Evolutionary conservation across 2,329 filamentous ascomycete genomes (phyloP).

Genomic region (Exophiala sp.): DNA sequence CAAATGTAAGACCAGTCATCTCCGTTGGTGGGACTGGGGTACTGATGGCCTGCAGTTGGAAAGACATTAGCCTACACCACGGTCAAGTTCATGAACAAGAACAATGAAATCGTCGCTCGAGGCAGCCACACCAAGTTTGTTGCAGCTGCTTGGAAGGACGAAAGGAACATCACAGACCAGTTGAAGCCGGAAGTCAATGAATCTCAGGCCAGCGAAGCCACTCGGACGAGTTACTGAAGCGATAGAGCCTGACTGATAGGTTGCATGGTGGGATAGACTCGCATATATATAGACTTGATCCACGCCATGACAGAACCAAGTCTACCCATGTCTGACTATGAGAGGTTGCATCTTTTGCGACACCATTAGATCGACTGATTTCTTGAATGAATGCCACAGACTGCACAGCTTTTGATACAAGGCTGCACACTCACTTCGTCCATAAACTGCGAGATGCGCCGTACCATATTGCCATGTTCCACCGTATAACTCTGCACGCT

Average conservation of each 20-base stretch:
- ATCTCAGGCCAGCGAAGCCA: constrained; percentile 19
- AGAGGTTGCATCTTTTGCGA: too few relatives aligned
- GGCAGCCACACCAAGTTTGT: constrained; percentile 64
- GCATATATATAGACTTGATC: too few relatives aligned
- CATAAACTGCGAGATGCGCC: neutral
- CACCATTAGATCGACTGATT: too few relatives aligned
- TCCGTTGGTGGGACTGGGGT: neutral
- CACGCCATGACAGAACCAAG: too few relatives aligned
- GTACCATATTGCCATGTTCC: neutral
- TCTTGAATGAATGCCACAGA: too few relatives aligned
- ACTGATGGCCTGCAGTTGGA: constrained; percentile 45
- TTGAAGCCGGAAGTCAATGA: constrained; percentile 39
- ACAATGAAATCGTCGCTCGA: constrained; percentile 56
- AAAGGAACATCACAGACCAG: constrained; percentile 56
- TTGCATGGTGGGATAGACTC: too few relatives aligned
- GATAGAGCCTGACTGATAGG: neutral
- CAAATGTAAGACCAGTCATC: constrained; percentile 51
- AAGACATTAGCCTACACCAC: constrained; percentile 61
- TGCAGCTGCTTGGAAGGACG: constrained; percentile 56
- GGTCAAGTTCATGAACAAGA: constrained; percentile 55
- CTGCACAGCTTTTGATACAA: too few relatives aligned
- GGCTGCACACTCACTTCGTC: neutral
- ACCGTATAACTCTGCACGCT: neutral
- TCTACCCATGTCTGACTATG: too few relatives aligned
- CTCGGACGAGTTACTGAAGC: constrained; percentile 9